phyloP scores from a whole-genome alignment of 352 stramenopile genomes.

The Pythium sukuiense region DNA sequence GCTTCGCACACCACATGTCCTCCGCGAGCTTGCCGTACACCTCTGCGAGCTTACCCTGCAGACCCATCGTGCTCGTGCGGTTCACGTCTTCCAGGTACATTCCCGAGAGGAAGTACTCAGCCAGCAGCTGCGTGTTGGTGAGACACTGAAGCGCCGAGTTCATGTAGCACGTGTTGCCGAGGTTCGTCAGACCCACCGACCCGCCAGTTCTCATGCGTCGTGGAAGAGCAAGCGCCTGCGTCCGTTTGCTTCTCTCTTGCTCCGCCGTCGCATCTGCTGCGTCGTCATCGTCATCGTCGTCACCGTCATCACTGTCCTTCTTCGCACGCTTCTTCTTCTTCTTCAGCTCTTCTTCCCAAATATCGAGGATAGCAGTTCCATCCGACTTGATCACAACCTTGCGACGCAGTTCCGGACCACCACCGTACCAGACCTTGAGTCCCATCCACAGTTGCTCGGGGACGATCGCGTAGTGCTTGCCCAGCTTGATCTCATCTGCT shows the following conservation, averaged over 20 bases:
- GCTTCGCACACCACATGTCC: conserved; percentile 95
- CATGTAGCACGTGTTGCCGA: conserved; percentile 97
- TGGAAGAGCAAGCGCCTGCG: conserved; percentile 59
- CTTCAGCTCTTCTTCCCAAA: conserved; percentile 71
- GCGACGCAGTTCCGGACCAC: conserved; percentile 83
- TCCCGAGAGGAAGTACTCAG: conserved; percentile 95
- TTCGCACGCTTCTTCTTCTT: conserved; percentile 53
- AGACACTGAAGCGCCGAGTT: conserved; percentile 94
- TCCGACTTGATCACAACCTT: conserved; percentile 70
- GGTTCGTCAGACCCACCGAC: conserved; percentile 84
- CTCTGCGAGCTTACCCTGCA: conserved; percentile 93
- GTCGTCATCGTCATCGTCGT: conserved; percentile 27
- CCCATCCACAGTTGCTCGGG: conserved; percentile 87
- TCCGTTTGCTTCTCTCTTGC: conserved; percentile 49
- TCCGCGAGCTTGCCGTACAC: conserved; percentile 95
- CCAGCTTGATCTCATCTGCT: conserved; percentile 73
- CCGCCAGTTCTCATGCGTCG: conserved; percentile 76
- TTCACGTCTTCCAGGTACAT: conserved; percentile 95
- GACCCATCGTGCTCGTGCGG: conserved; percentile 94
- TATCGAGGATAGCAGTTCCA: conserved; percentile 68
- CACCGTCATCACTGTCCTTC: conserved; percentile 33
- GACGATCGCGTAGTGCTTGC: conserved; percentile 87
- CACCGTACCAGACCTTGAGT: conserved; percentile 92
- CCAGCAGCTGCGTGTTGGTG: conserved; percentile 94
- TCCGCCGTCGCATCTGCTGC: conserved; percentile 45